A percentile compares a stretch with the other conserved stretches of the same genome.
Evolutionary conservation across 768 basidiomycete species (phyloP).

Genomic region (Serendipita sp.): DNA sequence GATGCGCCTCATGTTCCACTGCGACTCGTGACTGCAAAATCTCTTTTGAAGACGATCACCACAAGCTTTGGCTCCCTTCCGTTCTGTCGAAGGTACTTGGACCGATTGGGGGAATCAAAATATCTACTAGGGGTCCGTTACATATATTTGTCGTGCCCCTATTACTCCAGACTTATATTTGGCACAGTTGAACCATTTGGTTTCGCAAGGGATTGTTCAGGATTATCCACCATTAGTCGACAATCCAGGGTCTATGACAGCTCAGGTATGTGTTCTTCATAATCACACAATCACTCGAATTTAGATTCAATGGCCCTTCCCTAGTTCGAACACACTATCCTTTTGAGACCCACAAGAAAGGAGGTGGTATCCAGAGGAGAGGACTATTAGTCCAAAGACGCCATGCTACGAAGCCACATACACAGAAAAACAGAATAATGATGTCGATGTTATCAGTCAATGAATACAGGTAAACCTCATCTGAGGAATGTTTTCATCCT

Average conservation of each 20-base stretch:
- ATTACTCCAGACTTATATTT: neutral
- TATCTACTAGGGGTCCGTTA: conserved; percentile 70
- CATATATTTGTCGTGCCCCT: neutral
- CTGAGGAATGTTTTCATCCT: no score
- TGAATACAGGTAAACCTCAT: no score
- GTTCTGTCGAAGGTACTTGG: conserved; percentile 89
- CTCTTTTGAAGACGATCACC: conserved; percentile 72
- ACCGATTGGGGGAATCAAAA: conserved; percentile 80
- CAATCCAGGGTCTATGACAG: conserved; percentile 74
- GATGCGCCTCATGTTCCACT: conserved; percentile 60
- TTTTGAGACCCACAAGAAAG: conserved; percentile 29
- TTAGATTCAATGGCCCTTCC: neutral
- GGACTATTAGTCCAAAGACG: conserved; percentile 20
- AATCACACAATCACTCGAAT: neutral
- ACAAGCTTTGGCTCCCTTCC: conserved; percentile 90
- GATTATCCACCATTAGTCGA: conserved; percentile 91
- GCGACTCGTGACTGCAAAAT: conserved; percentile 68
- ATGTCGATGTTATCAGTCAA: no score
- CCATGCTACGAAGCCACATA: no score
- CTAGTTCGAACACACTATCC: conserved; percentile 26
- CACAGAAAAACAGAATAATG: no score
- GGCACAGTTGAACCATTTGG: conserved; percentile 69
- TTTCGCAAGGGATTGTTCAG: conserved; percentile 71
- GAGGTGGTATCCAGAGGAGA: conserved; percentile 29
- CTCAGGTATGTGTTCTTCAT: conserved; percentile 35